These are phyloP conservation scores for Lophiotrema nucula DNA, from an alignment of 495 filamentous ascomycete genomes.

Conservation along the genomic window DNA sequence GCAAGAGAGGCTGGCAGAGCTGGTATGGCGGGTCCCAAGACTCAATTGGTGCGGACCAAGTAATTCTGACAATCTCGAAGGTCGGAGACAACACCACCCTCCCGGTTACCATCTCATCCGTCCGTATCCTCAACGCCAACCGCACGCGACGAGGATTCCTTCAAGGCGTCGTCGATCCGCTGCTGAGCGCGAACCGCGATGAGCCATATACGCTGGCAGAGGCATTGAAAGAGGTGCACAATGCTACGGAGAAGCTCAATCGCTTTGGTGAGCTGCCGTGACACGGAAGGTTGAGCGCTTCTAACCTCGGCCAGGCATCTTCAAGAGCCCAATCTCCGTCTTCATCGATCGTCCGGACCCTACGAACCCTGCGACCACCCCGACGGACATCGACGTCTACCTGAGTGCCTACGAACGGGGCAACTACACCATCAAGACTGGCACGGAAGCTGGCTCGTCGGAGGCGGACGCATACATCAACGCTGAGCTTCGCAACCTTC, in stretches of 20 bases:
- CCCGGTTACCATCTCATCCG: slow-evolving; percentile 74
- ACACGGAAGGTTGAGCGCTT: not conserved
- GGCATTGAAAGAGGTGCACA: slow-evolving; percentile 66
- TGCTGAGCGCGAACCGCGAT: slow-evolving; percentile 66
- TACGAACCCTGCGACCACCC: slow-evolving; percentile 56
- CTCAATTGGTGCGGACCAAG: not conserved
- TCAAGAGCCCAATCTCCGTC: slow-evolving; percentile 75
- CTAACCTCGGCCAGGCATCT: slow-evolving; percentile 62
- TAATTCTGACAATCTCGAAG: slow-evolving; percentile 42
- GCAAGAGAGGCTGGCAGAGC: slow-evolving; percentile 59
- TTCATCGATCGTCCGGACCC: slow-evolving; percentile 70
- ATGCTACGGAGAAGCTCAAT: slow-evolving; percentile 68
- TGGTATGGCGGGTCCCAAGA: slow-evolving; percentile 41
- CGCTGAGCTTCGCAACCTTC: slow-evolving; percentile 80
- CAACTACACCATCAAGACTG: slow-evolving; percentile 78
- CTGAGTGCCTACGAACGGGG: slow-evolving; percentile 75
- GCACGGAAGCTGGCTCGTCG: slow-evolving; percentile 85
- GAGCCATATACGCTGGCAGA: slow-evolving; percentile 72
- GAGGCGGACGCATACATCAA: slow-evolving; percentile 91
- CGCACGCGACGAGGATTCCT: slow-evolving; percentile 80
- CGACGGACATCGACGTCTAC: slow-evolving; percentile 75
- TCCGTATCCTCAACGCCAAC: slow-evolving; percentile 73
- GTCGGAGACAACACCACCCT: slow-evolving; percentile 76
- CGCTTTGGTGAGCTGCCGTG: slow-evolving; percentile 61
- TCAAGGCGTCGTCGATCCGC: slow-evolving; percentile 70